These are phyloP conservation scores for Pseudocercospora cruenta DNA, from an alignment of 2,329 filamentous ascomycete genomes.

Conservation along the genomic window DNA sequence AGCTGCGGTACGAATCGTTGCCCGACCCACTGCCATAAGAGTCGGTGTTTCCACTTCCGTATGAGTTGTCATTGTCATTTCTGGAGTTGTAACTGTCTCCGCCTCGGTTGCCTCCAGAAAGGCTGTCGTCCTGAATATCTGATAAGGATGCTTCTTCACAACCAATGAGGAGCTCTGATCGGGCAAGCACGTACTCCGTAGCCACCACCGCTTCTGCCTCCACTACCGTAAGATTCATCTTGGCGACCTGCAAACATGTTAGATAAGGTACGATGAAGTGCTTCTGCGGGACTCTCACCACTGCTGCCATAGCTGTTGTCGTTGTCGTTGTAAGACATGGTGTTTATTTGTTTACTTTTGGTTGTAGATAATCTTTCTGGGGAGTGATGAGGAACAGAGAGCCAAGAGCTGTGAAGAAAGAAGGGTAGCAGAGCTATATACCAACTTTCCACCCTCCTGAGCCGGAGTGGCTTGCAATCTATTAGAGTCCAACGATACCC, in stretches of 20 bases:
- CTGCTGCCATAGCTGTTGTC: conserved; percentile 16
- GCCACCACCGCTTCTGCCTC: conserved; percentile 15
- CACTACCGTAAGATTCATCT: conserved; percentile 10
- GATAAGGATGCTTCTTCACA: conserved; percentile 20
- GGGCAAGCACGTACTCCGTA: conserved; percentile 23
- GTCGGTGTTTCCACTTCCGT: conserved; percentile 10
- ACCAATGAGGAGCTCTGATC: conserved; percentile 11
- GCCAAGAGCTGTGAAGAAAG: neutral
- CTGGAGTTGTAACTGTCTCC: neutral
- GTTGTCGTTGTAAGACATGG: conserved; percentile 25
- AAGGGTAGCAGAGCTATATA: conserved; percentile 3
- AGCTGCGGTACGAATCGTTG: conserved; percentile 8
- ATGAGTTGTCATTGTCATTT: conserved; percentile 11
- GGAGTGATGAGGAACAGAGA: neutral
- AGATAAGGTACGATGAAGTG: conserved; percentile 13
- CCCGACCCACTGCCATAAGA: conserved; percentile 20
- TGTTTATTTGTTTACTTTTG: conserved; percentile 7
- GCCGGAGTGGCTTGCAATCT: conserved; percentile 1
- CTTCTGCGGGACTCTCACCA: conserved; percentile 2
- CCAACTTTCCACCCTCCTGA: neutral
- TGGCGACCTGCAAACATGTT: conserved; percentile 17
- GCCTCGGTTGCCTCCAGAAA: conserved; percentile 1
- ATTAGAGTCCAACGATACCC: neutral
- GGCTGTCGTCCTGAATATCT: conserved; percentile 10
- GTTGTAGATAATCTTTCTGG: neutral